Base-by-base conservation (phyloP, 2,329 filamentous ascomycete genomes). In the Ceratocystis cacaofunesta region DNA sequence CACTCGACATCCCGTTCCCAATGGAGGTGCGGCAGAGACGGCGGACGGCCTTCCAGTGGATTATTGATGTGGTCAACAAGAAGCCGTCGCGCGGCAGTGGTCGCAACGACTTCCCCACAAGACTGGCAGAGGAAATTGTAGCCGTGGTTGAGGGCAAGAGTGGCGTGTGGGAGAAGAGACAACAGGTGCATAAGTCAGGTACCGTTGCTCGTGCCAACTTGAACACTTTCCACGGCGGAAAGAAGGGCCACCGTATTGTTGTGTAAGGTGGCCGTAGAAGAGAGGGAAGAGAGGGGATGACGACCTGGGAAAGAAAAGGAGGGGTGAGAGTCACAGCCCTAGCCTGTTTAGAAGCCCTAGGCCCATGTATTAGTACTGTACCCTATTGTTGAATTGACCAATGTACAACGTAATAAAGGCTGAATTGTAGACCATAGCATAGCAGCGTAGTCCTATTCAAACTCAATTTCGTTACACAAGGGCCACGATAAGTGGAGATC, bases 81-180 rank as follows among this genome's bases (percentile, higher is more conserved):
- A 86, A 88, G 76, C 84, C 82, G 69, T 88, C 86, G 69, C 80
- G 81, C 70, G 88, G 87, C 22, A 88, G 84, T 71, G 89, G 89
- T 6, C 82, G 83, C 67, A 82, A 82, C 69, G 85, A 86, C 74
- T 88, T 95, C 72, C 87, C 90, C 10, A 80, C 87, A 71, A 82
- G 89, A 65, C 82, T 97, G 68, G 91, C 90, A 1, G 87, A 92
- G 73, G 92, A 96, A 80, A 78, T 97, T 68, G 81, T 97, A 65
- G 82, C 87, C 44, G 88, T 97, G 30, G 86, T 95, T 8, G 92
- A 97, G 79, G 94, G 94, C 41, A 83, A 83, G 71, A 95, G 90
- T 69, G 73, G 76, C 28, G 86, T 90, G 60, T 99, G 94, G 94
- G 90, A 95, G 52, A 87, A 84, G 79, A 82, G 94, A 70, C 80